Percentiles rank a stretch among this genome's conserved stretches.
Conservation (phyloP, 805 yeast genomes). For the Cyberlindnera sargentensis region DNA sequence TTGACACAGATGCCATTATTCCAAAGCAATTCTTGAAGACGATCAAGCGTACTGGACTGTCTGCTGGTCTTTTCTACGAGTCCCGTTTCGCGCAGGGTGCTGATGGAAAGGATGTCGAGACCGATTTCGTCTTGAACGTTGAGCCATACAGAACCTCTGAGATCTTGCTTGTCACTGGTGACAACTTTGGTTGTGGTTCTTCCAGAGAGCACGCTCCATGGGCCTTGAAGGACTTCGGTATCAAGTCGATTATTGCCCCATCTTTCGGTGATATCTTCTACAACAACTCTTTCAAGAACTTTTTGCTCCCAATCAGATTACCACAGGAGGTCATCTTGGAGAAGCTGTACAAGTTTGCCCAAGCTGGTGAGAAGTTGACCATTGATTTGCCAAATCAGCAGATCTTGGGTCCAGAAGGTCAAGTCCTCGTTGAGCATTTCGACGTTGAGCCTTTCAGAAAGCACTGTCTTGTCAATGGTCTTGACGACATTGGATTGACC, state of each 20-base stretch:
- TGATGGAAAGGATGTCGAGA: constrained; percentile 65
- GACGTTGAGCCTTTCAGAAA: constrained; percentile 90
- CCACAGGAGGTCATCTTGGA: constrained; percentile 65
- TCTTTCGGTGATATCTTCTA: constrained; percentile 97
- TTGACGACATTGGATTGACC: constrained; percentile 95
- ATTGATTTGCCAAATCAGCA: constrained; percentile 86
- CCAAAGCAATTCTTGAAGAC: constrained; percentile 98
- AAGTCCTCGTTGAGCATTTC: constrained; percentile 72
- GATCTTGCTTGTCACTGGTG: constrained; percentile 87
- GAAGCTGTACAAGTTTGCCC: constrained; percentile 76
- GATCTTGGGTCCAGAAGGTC: constrained; percentile 59
- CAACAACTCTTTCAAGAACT: constrained; percentile 95
- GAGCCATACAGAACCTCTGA: constrained; percentile 76
- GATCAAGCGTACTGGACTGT: constrained; percentile 93
- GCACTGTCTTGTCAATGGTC: constrained; percentile 89
- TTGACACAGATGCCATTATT: constrained; percentile 97
- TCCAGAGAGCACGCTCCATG: constrained; percentile 99
- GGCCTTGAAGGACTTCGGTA: constrained; percentile 98
- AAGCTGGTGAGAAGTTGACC: constrained; percentile 57
- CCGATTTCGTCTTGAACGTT: constrained; percentile 88
- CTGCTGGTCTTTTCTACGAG: constrained; percentile 85
- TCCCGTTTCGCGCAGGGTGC: constrained; percentile 66
- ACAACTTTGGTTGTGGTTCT: constrained; percentile 98
- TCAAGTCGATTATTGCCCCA: constrained; percentile 92
- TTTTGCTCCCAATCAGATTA: constrained; percentile 87